Evolutionary conservation across 768 basidiomycete species (phyloP), one percentile per base, ranked within the genome.

Genomic region (Nidula microcarpa): DNA sequence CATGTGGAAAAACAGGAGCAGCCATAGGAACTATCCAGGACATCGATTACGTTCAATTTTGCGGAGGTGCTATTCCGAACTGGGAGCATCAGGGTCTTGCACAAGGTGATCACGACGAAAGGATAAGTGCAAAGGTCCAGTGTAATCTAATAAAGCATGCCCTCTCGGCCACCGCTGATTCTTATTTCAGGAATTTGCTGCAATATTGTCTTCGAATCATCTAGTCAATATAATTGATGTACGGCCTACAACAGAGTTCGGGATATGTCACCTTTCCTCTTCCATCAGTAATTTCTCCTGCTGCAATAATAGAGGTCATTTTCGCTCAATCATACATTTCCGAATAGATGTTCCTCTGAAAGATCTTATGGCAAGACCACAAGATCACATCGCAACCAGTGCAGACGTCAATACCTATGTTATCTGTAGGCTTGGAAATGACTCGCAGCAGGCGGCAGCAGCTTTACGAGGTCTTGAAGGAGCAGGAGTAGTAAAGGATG

Each of bases 361-460:
- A 17, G 73, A 79, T 41, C 72, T 95, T 2, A 72, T 88, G 1
- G 77, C 80, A 2, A 72, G 85, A 51, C 94, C 92, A 0, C 56
- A 65, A n/a, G 59, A 68, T 1, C 66, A 74, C 50, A 48, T 84
- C n/a, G 61, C 71, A 5, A 37, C 57, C 3, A 57, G 62, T 39
- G 47, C 54, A 30, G 50, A 55, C 16, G 64, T 58, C 8, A 66
- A 73, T 7, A 72, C 73, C 5, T 84, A 84, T 55, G 71, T 97
- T 14, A 68, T 97, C 30, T 98, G 95, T 68, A 80, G 92, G 33
- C 74, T 93, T 17, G 95, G 96, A 4, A 98, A 98, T 62, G 96
- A 98, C 66, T 96, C 93, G 1, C 91, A 93, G 65, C 79, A 91
- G 16, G 96, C 94, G 33, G 94, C 85, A 0, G 75, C 84, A 35